phyloP scores from a whole-genome alignment of 202 grass and related monocot species.

The Panicum virgatum region DNA sequence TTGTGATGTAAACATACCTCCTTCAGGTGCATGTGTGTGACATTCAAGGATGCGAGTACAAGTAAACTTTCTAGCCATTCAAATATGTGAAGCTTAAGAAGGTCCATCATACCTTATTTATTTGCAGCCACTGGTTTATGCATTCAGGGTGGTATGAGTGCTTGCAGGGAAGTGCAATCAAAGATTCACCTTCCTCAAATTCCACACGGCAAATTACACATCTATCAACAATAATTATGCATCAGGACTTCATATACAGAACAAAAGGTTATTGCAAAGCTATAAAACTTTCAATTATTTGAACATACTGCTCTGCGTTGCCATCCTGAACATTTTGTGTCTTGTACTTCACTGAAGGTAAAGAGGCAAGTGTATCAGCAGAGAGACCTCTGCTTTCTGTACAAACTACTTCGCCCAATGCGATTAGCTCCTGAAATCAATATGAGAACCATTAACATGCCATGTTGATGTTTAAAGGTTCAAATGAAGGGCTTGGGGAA shows the following conservation, averaged over 20 bases:
- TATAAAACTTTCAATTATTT: conserved; percentile 31
- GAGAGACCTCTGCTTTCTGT: conserved; percentile 92
- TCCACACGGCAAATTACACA: conserved; percentile 97
- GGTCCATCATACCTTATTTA: conserved; percentile 85
- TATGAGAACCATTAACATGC: conserved; percentile 28
- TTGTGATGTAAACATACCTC: not conserved
- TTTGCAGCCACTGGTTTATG: conserved; percentile 98
- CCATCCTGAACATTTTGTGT: conserved; percentile 71
- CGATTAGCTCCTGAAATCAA: conserved; percentile 78
- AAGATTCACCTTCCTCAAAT: conserved; percentile 90
- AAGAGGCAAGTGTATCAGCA: conserved; percentile 82
- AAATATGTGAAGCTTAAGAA: not conserved
- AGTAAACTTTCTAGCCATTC: conserved; percentile 8
- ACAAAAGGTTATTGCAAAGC: conserved; percentile 8
- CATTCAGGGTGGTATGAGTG: conserved; percentile 93
- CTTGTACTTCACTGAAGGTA: conserved; percentile 93
- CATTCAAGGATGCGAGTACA: not conserved
- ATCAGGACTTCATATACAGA: conserved; percentile 5
- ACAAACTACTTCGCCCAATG: conserved; percentile 93
- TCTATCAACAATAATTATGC: conserved; percentile 51
- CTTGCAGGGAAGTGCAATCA: conserved; percentile 87
- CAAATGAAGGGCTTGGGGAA: conserved; percentile 14
- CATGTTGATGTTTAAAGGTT: conserved; percentile 24
- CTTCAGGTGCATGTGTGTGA: not conserved
- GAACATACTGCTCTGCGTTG: conserved; percentile 90